Evolutionary conservation across 306 rosid genomes (phyloP), one percentile per base, ranked within the genome.

Genomic region (Lotus japonicus): DNA sequence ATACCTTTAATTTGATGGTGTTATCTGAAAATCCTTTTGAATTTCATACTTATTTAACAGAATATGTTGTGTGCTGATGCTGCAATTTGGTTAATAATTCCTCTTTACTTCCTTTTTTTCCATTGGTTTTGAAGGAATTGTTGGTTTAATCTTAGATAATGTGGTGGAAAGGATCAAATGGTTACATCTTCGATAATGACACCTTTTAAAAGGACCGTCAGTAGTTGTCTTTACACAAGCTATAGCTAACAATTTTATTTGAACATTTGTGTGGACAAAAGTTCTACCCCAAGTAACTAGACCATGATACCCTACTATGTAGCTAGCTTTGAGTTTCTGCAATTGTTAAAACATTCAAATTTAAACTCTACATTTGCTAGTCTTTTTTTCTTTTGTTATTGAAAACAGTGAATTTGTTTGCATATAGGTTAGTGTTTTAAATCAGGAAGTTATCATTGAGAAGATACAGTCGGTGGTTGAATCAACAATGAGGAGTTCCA

Each of bases 361-460:
- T 49, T 28, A 45, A 50, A n/a, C 15, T 4, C 21, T 5, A 14
- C 8, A 74, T 71, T 57, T 21, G 50, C 42, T 36, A 7, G 8
- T 55, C 68, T 59, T 17, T 71, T 38, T 9, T 69, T 58, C 58
- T 9, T 9, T 56, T 75, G 44, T 57, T 49, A 64, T 35, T 35
- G 54, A 65, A 26, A 70, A 58, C 13, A 49, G 7, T 39, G 46
- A 9, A 17, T 57, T 39, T 76, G 16, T 58, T 53, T 58, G 49
- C 60, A 64, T 78, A 61, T 81, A 92, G 98, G 98, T 92, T 66
- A 89, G 96, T 76, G 83, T 92, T 77, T 73, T 92, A 76, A 89
- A 86, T 65, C 98, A 92, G 80, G 98, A 92, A 84, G 77, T 84
- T 69, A 82, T 92, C 71, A 81, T 92, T 79, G 97, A 90, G 84